Conservation (phyloP, 768 basidiomycete genomes). For the Albatrellus ellisii region DNA sequence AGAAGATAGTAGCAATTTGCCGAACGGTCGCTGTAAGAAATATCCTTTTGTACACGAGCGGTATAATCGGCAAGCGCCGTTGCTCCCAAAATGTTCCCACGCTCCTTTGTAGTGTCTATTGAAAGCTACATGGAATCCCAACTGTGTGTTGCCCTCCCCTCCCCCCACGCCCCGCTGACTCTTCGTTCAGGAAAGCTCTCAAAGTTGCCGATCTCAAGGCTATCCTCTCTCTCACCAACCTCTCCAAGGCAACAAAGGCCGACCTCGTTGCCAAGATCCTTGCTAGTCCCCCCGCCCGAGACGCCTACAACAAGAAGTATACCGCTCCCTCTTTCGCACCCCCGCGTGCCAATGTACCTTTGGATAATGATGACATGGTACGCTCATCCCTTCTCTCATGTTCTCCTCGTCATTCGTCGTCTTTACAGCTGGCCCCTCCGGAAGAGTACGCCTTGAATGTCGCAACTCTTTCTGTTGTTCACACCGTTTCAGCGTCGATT, state of each 20-base stretch:
- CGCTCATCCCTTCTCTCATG: slow-evolving; percentile 2
- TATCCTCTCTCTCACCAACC: slow-evolving; percentile 39
- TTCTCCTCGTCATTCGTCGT: slow-evolving; percentile 13
- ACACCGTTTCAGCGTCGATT: no score
- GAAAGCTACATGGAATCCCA: slow-evolving; percentile 29
- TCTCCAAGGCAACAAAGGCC: slow-evolving; percentile 46
- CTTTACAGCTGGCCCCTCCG: slow-evolving; percentile 23
- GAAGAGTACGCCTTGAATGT: slow-evolving; percentile 17
- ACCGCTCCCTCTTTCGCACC: slow-evolving; percentile 4
- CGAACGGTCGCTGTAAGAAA: no score
- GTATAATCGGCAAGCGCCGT: no score
- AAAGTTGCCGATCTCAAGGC: slow-evolving; percentile 61
- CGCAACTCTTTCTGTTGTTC: slow-evolving; percentile 1
- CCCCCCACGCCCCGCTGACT: slow-evolving; percentile 2
- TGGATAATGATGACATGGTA: slow-evolving; percentile 20
- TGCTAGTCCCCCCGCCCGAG: slow-evolving; percentile 35
- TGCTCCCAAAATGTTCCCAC: no score
- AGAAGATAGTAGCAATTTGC: no score
- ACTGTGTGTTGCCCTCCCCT: slow-evolving; percentile 19
- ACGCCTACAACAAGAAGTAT: slow-evolving; percentile 28
- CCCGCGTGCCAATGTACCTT: slow-evolving; percentile 4
- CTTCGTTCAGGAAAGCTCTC: slow-evolving; percentile 35
- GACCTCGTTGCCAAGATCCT: slow-evolving; percentile 56
- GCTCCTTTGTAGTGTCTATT: no score
- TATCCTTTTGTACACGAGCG: no score